A percentile compares a stretch with the other conserved stretches of the same genome.
Conservation (phyloP, 2,329 filamentous ascomycete species). For the Sporothrix humicola region DNA sequence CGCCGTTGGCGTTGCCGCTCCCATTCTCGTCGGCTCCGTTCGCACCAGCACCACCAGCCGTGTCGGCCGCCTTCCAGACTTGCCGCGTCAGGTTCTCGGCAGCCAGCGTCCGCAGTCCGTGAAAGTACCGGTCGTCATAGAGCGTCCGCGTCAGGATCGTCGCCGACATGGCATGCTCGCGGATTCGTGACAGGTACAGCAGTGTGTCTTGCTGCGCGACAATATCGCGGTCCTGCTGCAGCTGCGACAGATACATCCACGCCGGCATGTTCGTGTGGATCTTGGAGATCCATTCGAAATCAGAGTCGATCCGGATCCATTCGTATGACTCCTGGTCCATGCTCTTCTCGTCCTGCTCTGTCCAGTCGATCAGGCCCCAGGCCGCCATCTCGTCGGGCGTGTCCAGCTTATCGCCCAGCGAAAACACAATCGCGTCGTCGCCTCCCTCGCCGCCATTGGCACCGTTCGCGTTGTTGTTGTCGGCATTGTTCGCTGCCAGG, state of each 20-base stretch:
- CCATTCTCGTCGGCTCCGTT: conserved; percentile 18
- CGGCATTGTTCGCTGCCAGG: conserved; percentile 53
- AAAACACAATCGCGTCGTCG: conserved; percentile 76
- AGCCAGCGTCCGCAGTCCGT: conserved; percentile 88
- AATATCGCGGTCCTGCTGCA: conserved; percentile 96
- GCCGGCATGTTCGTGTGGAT: conserved; percentile 82
- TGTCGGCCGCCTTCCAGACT: conserved; percentile 50
- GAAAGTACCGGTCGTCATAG: conserved; percentile 90
- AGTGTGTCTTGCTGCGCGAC: conserved; percentile 83
- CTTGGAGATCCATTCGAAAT: conserved; percentile 96
- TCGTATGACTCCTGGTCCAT: conserved; percentile 98
- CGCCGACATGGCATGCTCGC: conserved; percentile 79
- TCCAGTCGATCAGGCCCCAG: conserved; percentile 90
- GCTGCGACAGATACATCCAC: conserved; percentile 97
- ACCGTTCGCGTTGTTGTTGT: background rate
- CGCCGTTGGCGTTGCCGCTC: background rate
- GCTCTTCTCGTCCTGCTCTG: conserved; percentile 80
- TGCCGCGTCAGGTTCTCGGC: conserved; percentile 79
- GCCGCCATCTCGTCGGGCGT: conserved; percentile 78
- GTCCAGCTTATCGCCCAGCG: conserved; percentile 89
- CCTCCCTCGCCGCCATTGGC: conserved; percentile 63
- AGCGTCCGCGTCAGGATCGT: conserved; percentile 88
- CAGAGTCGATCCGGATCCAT: conserved; percentile 97
- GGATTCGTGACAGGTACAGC: conserved; percentile 70
- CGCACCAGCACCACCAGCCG: conserved; percentile 20